These are phyloP conservation scores for Lactifluus subvellereus DNA, from an alignment of 768 basidiomycete genomes.

Conservation along the genomic window DNA sequence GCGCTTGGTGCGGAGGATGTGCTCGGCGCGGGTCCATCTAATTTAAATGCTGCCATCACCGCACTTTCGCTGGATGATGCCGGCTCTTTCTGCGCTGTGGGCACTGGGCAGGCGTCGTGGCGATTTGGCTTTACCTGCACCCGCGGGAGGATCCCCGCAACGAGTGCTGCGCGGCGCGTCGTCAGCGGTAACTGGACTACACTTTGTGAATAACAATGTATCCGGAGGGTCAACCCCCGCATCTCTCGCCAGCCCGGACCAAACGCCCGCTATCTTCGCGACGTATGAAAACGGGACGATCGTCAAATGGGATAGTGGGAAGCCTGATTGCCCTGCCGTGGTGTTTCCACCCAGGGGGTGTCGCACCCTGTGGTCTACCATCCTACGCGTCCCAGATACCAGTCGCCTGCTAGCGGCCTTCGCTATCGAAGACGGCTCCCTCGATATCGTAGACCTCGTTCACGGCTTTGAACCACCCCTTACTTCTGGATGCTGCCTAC, in stretches of 20 bases:
- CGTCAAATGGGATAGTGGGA: conserved; percentile 45
- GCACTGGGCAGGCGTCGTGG: conserved; percentile 63
- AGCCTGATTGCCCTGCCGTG: conserved; percentile 30
- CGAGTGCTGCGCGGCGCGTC: conserved; percentile 39
- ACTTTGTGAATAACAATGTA: conserved; percentile 34
- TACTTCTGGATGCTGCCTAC: conserved; percentile 43
- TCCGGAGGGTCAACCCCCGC: conserved; percentile 24
- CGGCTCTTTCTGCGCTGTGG: conserved; percentile 63
- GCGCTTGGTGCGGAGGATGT: conserved; percentile 48
- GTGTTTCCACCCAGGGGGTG: conserved; percentile 41
- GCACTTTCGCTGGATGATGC: conserved; percentile 56
- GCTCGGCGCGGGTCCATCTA: conserved; percentile 45
- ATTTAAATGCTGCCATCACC: conserved; percentile 46
- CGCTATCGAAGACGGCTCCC: conserved; percentile 55
- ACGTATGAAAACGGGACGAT: conserved; percentile 55
- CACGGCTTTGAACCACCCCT: conserved; percentile 35
- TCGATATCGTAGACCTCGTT: conserved; percentile 55
- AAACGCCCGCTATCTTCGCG: conserved; percentile 26
- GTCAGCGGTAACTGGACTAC: conserved; percentile 46
- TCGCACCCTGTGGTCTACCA: conserved; percentile 42
- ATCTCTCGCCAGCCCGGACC: conserved; percentile 15
- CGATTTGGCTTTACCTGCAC: conserved; percentile 50
- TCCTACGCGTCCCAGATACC: conserved; percentile 45
- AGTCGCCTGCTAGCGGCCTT: conserved; percentile 51
- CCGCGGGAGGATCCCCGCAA: conserved; percentile 35